Conservation (phyloP, 345 rosid species). For the Eucalyptus polyanthemos region DNA sequence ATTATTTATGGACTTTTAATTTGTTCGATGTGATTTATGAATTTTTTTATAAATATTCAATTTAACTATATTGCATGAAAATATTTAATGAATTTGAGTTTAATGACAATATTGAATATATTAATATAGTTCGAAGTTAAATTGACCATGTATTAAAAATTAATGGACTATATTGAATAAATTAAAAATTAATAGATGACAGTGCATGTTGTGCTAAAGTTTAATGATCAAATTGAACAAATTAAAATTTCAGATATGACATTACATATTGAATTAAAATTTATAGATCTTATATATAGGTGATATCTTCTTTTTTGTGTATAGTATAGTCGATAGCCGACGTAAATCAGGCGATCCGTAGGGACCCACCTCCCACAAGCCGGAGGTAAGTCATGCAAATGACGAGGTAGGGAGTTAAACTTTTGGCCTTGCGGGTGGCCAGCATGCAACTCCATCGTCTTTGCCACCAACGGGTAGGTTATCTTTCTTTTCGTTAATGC, state of each 20-base stretch:
- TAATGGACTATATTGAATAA: rapidly evolving
- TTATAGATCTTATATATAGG: not conserved
- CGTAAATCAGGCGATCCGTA: rapidly evolving
- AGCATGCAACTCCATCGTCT: too few relatives aligned
- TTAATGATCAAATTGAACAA: not conserved
- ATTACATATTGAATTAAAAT: not conserved
- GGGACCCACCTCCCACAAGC: too few relatives aligned
- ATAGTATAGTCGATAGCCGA: rapidly evolving
- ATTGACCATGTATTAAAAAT: not conserved
- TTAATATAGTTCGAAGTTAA: rapidly evolving
- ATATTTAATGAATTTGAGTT: not conserved
- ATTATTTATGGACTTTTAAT: not conserved
- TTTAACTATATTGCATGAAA: not conserved
- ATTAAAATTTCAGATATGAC: rapidly evolving
- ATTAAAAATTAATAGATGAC: rapidly evolving
- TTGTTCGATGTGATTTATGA: rapidly evolving
- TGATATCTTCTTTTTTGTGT: too few relatives aligned
- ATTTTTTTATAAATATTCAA: not conserved
- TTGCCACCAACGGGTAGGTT: rapidly evolving
- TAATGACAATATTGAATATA: too few relatives aligned
- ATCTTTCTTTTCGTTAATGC: not conserved
- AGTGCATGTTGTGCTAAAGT: not conserved
- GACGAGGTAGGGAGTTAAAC: too few relatives aligned
- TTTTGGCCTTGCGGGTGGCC: too few relatives aligned
- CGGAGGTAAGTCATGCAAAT: too few relatives aligned